A percentile compares a stretch with the other conserved stretches of the same genome.
phyloP scores from a whole-genome alignment of 108 stramenopile genomes.

The Cyclostephanos invisitatus region DNA sequence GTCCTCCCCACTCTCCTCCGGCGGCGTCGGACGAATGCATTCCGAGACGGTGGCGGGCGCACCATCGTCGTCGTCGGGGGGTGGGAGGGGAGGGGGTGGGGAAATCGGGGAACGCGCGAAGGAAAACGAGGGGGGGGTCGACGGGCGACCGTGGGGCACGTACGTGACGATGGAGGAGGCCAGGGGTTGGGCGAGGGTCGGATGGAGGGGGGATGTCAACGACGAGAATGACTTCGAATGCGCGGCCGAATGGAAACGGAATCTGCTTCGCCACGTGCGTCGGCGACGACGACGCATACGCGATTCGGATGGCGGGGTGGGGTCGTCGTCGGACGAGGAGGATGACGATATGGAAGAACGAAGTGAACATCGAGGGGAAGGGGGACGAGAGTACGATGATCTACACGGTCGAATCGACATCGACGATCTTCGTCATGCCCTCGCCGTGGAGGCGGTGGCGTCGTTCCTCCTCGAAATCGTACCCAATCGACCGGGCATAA shows the following conservation, averaged over 20 bases:
- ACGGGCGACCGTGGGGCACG: slow-evolving; percentile 66
- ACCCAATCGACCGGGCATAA: slow-evolving; percentile 17
- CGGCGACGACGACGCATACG: neutral
- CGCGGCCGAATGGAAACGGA: slow-evolving; percentile 16
- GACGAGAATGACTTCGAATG: slow-evolving; percentile 10
- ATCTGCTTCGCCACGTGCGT: slow-evolving; percentile 12
- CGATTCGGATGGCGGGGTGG: neutral
- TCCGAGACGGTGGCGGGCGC: too few species aligned
- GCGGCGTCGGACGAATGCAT: neutral
- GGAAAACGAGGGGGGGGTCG: neutral
- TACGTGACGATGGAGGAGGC: slow-evolving; percentile 69
- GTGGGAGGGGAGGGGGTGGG: neutral
- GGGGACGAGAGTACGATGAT: neutral
- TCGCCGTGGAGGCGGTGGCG: slow-evolving; percentile 48
- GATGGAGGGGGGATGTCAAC: slow-evolving; percentile 15
- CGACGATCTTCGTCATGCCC: slow-evolving; percentile 37
- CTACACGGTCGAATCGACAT: neutral
- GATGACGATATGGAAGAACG: slow-evolving; percentile 5
- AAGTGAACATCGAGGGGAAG: neutral
- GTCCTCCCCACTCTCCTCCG: neutral
- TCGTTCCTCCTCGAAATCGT: slow-evolving; percentile 40
- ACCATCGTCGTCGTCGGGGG: neutral
- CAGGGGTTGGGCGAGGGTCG: slow-evolving; percentile 29
- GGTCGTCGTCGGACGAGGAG: neutral
- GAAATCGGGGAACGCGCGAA: too few species aligned